Conservation (phyloP, 805 yeast genomes). For the Candida suzukii region DNA sequence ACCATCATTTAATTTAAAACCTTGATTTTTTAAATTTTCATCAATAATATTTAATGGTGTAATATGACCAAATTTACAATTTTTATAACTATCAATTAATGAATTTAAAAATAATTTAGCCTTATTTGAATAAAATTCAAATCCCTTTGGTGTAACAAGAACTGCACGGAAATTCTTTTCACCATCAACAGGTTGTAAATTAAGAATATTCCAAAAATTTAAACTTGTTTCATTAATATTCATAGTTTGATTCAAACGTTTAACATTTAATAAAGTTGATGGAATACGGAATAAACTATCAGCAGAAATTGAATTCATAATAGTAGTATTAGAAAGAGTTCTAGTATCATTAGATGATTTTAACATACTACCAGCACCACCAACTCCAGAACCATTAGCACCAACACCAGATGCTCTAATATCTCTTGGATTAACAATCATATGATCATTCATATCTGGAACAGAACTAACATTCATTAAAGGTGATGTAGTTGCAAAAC, state of each 20-base stretch:
- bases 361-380: too few species aligned
- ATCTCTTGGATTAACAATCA: neutral
- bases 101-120: slow-evolving; percentile 30
- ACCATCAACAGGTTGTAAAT: slow-evolving; percentile 45
- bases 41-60: slow-evolving; percentile 4
- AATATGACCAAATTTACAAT: slow-evolving; percentile 40
- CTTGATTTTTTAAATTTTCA: slow-evolving; percentile 1
- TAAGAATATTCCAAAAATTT: slow-evolving; percentile 50
- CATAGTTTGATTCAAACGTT: slow-evolving; percentile 30
- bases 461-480: slow-evolving; percentile 15
- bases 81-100: slow-evolving; percentile 36
- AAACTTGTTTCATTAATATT: slow-evolving; percentile 42
- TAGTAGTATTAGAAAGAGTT: neutral
- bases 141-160: slow-evolving; percentile 28
- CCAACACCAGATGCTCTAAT: neutral
- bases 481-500: slow-evolving; percentile 26
- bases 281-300: slow-evolving; percentile 27
- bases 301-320: slow-evolving; percentile 7
- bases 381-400: too few species aligned
- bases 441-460: slow-evolving; percentile 1
- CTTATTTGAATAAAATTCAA: slow-evolving; percentile 20
- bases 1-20: slow-evolving; percentile 6
- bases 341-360: neutral
- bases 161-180: slow-evolving; percentile 47
- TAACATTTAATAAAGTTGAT: slow-evolving; percentile 28